Base-by-base conservation (phyloP, 331 rosid species). In the Acacia pycnantha region DNA sequence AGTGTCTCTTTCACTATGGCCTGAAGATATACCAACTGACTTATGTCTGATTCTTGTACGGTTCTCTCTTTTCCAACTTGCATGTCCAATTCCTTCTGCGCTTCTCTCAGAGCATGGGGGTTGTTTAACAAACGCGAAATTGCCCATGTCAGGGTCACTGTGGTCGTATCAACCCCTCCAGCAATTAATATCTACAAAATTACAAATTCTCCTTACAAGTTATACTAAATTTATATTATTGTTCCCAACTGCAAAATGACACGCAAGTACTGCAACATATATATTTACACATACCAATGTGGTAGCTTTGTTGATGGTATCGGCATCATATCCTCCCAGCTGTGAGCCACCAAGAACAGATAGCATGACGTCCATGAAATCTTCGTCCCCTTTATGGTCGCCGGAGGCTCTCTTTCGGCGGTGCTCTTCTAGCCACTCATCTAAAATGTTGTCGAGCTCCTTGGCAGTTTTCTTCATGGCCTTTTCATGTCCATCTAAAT, bases 1-100 rank as follows among this genome's bases (percentile, higher is more conserved):
- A 89, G 47, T 5, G 88, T 84, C 61, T 89, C 92, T 51, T 77
- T 86, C 4, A 86, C 70, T 0, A 86, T 70, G 29, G 89, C 91
- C 62, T 84, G 79, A 12, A 88, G 70, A 48, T 82, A 88, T 1
- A 9, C 82, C 43, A 88, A 47, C 0, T 82, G 71, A 16, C 13
- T 44, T 7, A 82, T 46, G 48, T 89, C 90, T 1, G 81, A 56
- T 47, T 90, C 92, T 4, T 74, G n/a, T 11, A 90, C 88, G 0
- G 10, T 2, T 41, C 87, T 82, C 37, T 79, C 82, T n/a, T 27
- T 61, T 0, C 92, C 92, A 0, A 90, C 83, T 13, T 85, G 76
- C 2, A 14, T 22, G 59, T 88, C 89, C 8, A 90, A 12, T 73
- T 90, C 94, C 1, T 82, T 59, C 65, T 80, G 85, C n/a, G 83